Evolutionary conservation across 441 rosid species (phyloP).

Genomic region (Syzygium syzygioides): DNA sequence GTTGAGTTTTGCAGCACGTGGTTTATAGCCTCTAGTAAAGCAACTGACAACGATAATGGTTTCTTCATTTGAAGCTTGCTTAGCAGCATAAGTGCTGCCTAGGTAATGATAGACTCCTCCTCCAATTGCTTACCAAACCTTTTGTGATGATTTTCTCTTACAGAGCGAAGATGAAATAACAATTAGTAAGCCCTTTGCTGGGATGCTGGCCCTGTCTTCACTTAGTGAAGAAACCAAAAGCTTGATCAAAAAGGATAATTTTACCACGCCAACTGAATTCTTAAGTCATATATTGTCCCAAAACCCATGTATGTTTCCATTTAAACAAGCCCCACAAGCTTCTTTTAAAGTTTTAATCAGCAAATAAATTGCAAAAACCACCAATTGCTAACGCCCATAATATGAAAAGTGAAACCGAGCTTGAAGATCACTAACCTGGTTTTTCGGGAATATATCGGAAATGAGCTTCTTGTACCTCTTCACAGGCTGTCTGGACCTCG

Average conservation of each 20-base stretch:
- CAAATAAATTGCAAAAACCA: neutral
- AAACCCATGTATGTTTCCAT: neutral
- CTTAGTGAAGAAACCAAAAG: neutral
- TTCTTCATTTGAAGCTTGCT: neutral
- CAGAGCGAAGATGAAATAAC: neutral
- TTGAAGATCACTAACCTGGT: conserved; percentile 45
- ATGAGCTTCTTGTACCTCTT: conserved; percentile 99
- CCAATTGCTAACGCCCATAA: neutral
- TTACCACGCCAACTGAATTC: neutral
- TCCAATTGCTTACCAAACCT: neutral
- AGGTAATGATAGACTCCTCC: neutral
- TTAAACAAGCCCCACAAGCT: neutral
- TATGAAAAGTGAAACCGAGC: neutral
- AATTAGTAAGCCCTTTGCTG: neutral
- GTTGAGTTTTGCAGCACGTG: neutral
- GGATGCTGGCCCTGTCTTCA: neutral
- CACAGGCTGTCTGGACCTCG: conserved; percentile 96
- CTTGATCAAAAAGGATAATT: neutral
- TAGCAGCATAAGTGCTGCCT: neutral
- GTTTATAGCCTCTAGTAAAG: neutral
- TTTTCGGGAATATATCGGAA: conserved; percentile 73
- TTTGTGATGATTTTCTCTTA: neutral
- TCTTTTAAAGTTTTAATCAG: neutral
- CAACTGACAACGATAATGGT: neutral
- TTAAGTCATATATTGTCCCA: neutral